These are phyloP conservation scores for Termitomyces sp. DNA, from an alignment of 768 basidiomycete species.

Conservation along the genomic window DNA sequence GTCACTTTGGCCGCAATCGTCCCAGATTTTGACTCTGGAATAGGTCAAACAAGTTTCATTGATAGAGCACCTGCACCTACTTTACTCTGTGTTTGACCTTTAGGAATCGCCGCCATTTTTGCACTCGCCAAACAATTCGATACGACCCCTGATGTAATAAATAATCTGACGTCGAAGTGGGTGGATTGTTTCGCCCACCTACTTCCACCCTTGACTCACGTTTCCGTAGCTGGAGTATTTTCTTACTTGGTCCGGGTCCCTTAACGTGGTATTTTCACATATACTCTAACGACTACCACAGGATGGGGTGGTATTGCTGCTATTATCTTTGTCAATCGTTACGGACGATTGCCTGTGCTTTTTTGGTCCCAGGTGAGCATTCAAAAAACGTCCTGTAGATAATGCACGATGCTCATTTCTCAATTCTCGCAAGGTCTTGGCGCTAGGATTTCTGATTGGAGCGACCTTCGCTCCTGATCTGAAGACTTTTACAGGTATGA, in stretches of 20 bases:
- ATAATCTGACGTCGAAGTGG: constrained; percentile 53
- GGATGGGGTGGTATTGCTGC: constrained; percentile 49
- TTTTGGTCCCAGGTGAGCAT: constrained; percentile 53
- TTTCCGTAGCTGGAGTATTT: constrained; percentile 51
- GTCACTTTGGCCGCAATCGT: constrained; percentile 57
- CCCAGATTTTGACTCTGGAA: constrained; percentile 60
- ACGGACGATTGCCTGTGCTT: constrained; percentile 57
- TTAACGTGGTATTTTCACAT: neutral
- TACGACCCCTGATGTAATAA: constrained; percentile 50
- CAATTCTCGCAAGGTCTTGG: constrained; percentile 35
- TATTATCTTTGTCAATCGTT: constrained; percentile 50
- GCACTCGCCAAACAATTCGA: constrained; percentile 51
- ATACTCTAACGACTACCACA: constrained; percentile 4
- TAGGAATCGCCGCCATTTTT: constrained; percentile 57
- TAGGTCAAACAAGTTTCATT: constrained; percentile 29
- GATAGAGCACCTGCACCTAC: neutral
- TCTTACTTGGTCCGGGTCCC: constrained; percentile 38
- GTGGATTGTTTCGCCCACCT: neutral
- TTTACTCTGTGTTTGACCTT: too few relatives aligned
- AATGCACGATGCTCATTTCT: neutral
- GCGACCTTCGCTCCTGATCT: constrained; percentile 53
- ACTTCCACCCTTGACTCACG: neutral
- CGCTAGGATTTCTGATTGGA: constrained; percentile 49
- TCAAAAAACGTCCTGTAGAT: neutral
- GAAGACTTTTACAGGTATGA: constrained; percentile 38